phyloP scores from a whole-genome alignment of 768 basidiomycete species.

The Clathrus columnatus region DNA sequence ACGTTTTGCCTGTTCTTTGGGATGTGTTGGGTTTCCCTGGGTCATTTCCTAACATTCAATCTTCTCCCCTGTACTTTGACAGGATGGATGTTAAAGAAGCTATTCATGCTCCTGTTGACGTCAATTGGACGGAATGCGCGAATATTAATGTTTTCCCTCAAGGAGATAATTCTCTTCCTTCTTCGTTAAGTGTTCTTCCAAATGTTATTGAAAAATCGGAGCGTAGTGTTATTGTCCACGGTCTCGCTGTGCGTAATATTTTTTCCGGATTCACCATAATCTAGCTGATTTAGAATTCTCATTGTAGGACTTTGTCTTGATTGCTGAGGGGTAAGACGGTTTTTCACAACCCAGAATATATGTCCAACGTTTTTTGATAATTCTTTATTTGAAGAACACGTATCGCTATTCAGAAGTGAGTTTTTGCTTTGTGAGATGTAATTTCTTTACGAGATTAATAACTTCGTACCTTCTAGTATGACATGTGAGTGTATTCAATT shows the following conservation, averaged over 20 bases:
- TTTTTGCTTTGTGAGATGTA: neutral
- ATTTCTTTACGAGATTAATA: constrained; percentile 37
- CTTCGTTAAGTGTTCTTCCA: constrained; percentile 57
- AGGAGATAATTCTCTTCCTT: constrained; percentile 53
- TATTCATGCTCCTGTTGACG: constrained; percentile 59
- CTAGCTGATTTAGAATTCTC: neutral
- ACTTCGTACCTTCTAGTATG: constrained; percentile 32
- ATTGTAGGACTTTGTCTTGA: constrained; percentile 51
- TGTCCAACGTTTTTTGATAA: too few relatives aligned
- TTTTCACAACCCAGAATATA: too few relatives aligned
- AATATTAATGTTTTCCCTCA: constrained; percentile 49
- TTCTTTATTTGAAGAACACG: constrained; percentile 21
- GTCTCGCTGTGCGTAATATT: constrained; percentile 34
- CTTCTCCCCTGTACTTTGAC: constrained; percentile 61
- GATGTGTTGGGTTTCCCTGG: constrained; percentile 76
- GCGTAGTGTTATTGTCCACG: constrained; percentile 61
- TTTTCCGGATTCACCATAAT: too few relatives aligned
- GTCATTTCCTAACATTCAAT: constrained; percentile 35
- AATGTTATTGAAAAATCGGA: constrained; percentile 69
- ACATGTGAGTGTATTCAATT: constrained; percentile 26
- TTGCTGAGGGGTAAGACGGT: constrained; percentile 69
- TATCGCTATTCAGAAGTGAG: constrained; percentile 59
- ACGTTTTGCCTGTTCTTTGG: constrained; percentile 66
- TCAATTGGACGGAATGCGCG: constrained; percentile 58
- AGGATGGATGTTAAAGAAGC: constrained; percentile 56